These are phyloP conservation scores for Kurtzmaniella natalensis DNA, from an alignment of 1,139 yeast species.

Conservation along the genomic window DNA sequence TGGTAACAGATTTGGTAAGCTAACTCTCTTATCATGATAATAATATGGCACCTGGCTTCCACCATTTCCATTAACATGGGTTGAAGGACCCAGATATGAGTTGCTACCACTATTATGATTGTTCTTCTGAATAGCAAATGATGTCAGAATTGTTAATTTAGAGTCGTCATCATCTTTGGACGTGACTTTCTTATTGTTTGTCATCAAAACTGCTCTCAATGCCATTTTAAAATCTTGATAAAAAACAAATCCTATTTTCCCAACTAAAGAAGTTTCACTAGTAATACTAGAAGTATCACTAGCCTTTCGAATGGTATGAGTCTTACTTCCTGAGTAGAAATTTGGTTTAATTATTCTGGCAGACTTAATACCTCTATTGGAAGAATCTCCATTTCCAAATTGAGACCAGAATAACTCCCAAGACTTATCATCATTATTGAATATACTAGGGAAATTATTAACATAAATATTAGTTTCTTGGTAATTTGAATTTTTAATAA, in stretches of 20 bases:
- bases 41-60: conserved; percentile 1
- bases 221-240: conserved; percentile 37
- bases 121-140: conserved; percentile 37
- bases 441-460: conserved; percentile 44
- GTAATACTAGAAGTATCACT: conserved; percentile 25
- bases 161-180: conserved; percentile 12
- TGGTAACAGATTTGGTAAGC: conserved; percentile 9
- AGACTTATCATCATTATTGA: conserved; percentile 34
- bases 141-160: conserved; percentile 31
- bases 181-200: conserved; percentile 27
- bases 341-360: conserved; percentile 45
- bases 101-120: conserved; percentile 6
- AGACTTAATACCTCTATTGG: conserved; percentile 24
- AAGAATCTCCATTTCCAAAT: conserved; percentile 24
- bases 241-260: conserved; percentile 43
- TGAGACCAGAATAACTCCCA: conserved; percentile 41
- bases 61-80: too few relatives aligned
- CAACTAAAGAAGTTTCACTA: conserved; percentile 19
- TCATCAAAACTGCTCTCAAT: conserved; percentile 33
- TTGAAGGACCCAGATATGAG: conserved; percentile 5
- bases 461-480: conserved; percentile 62
- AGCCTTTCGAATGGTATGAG: conserved; percentile 11
- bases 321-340: conserved; percentile 21
- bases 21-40: conserved; percentile 9
- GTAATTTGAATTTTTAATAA: conserved; percentile 21